Conservation (phyloP, 2,329 filamentous ascomycete species). For the Calonectria crousiana region DNA sequence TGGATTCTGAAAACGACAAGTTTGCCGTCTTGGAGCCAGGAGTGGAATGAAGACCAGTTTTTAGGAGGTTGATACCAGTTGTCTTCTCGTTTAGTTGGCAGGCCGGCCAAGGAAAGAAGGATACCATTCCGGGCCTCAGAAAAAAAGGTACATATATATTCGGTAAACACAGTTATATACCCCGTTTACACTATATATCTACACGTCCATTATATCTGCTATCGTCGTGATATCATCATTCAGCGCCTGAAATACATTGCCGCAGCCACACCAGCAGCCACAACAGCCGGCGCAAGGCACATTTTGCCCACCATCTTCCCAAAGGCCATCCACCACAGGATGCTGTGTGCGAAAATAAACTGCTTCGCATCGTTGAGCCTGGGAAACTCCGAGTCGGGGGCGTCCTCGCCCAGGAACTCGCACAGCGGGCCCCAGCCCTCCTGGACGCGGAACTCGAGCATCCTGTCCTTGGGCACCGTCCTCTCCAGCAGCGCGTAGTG, state of each 20-base stretch:
- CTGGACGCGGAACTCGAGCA: slow-evolving; percentile 26
- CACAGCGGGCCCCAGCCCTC: slow-evolving; percentile 33
- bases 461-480: neutral
- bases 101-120: neutral
- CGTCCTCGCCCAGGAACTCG: slow-evolving; percentile 14
- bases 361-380: slow-evolving; percentile 27
- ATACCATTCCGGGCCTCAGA: neutral
- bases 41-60: slow-evolving; percentile 9
- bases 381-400: slow-evolving; percentile 24
- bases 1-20: slow-evolving; percentile 53
- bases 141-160: too few relatives aligned
- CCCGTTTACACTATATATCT: neutral
- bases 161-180: neutral
- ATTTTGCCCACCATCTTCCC: slow-evolving; percentile 32
- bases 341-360: slow-evolving; percentile 26
- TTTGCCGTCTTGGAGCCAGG: slow-evolving; percentile 49
- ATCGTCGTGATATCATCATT: neutral
- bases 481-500: slow-evolving; percentile 1
- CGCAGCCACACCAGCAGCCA: slow-evolving; percentile 24
- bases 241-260: neutral
- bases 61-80: too few relatives aligned
- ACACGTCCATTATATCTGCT: neutral
- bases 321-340: slow-evolving; percentile 38
- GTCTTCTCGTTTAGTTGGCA: too few relatives aligned
- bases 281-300: slow-evolving; percentile 3